Percentiles rank a stretch among this genome's conserved stretches.
Conservation (phyloP, 2,329 filamentous ascomycete genomes). For the Phaeosphaeria sp. region DNA sequence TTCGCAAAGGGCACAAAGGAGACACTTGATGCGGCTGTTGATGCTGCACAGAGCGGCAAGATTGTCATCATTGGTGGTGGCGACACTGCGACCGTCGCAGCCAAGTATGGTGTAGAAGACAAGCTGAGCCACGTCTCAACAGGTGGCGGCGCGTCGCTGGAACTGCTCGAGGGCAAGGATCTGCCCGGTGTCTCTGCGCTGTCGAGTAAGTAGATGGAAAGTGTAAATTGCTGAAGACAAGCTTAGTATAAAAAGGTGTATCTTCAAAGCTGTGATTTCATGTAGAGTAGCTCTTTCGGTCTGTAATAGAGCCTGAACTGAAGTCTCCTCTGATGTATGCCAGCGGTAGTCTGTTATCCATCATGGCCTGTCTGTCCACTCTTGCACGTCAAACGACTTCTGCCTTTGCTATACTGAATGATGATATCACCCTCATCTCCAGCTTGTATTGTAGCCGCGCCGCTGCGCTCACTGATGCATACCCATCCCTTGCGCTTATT, state of each 20-base stretch:
- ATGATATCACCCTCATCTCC: neutral
- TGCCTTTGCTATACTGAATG: neutral
- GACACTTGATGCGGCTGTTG: conserved; percentile 87
- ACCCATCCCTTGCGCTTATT: neutral
- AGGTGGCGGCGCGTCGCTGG: conserved; percentile 91
- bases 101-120: conserved; percentile 94
- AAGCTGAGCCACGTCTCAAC: conserved; percentile 99
- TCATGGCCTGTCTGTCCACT: neutral
- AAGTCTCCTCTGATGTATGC: neutral
- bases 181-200: conserved; percentile 92
- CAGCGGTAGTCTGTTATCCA: neutral
- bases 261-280: conserved; percentile 43
- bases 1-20: conserved; percentile 93
- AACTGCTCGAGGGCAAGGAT: conserved; percentile 97
- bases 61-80: conserved; percentile 99
- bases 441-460: neutral
- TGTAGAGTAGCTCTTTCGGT: conserved; percentile 36
- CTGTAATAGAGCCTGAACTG: conserved; percentile 1
- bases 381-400: neutral
- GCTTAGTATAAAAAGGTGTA: conserved; percentile 29
- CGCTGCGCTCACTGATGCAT: neutral
- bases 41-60: conserved; percentile 80
- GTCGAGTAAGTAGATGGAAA: conserved; percentile 69
- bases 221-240: conserved; percentile 15
- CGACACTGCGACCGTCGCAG: conserved; percentile 96